Evolutionary conservation across 805 yeast species (phyloP).

Genomic region (Candida orba): DNA sequence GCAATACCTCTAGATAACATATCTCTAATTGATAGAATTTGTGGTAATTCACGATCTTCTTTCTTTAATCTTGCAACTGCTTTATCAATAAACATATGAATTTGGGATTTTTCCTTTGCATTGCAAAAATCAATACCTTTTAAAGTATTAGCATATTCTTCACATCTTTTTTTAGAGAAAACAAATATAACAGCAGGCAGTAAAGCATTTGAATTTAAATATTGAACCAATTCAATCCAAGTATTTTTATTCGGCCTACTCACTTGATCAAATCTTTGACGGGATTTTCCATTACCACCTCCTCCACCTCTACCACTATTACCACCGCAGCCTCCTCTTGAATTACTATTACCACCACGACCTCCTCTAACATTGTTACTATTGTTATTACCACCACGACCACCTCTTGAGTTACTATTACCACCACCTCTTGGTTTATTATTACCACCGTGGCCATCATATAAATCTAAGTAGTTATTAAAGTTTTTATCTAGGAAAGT

Average conservation of each 20-base stretch:
- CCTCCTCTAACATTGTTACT: conserved; percentile 23
- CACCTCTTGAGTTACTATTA: conserved; percentile 18
- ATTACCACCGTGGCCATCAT: conserved; percentile 26
- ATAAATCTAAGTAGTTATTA: conserved; percentile 46
- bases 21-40: conserved; percentile 75
- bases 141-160: conserved; percentile 81
- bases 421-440: conserved; percentile 26
- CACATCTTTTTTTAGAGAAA: conserved; percentile 89
- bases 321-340: conserved; percentile 29
- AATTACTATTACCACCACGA: conserved; percentile 14
- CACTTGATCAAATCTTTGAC: conserved; percentile 26
- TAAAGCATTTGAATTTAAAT: conserved; percentile 57
- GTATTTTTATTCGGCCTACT: conserved; percentile 63
- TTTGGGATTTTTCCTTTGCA: conserved; percentile 81
- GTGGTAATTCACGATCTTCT: conserved; percentile 92
- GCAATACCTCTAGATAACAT: conserved; percentile 88
- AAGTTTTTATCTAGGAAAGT: conserved; percentile 62
- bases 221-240: conserved; percentile 69
- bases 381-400: conserved; percentile 15
- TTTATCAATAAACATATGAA: conserved; percentile 86
- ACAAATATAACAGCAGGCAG: conserved; percentile 92
- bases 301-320: conserved; percentile 23
- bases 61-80: conserved; percentile 82
- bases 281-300: conserved; percentile 20
- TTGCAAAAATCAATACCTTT: conserved; percentile 70